Percentiles rank a stretch among this genome's conserved stretches.
Evolutionary conservation across 495 filamentous ascomycete genomes (phyloP).

Genomic region (Cercophora samala): DNA sequence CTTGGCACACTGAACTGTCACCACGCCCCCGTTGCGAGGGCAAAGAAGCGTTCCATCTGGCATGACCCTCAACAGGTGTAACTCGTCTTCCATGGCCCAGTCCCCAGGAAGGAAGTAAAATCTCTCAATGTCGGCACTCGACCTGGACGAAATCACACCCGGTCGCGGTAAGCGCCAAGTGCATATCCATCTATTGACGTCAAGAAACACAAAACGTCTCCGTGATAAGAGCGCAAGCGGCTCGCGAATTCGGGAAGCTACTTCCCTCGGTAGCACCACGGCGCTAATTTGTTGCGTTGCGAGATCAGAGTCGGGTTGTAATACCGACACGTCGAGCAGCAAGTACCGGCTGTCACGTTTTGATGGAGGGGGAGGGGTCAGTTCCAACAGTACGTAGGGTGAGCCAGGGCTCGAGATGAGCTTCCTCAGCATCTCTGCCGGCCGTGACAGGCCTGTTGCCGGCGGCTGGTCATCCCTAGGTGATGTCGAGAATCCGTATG

Average conservation of each 20-base stretch:
- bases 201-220: not conserved
- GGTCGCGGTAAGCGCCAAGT: not conserved
- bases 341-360: not conserved
- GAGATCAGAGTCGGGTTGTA: not conserved
- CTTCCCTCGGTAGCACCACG: not conserved
- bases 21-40: not conserved
- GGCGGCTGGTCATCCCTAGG: not conserved
- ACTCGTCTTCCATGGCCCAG: not conserved
- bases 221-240: not conserved
- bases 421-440: not conserved
- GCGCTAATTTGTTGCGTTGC: not conserved
- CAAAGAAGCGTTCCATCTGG: not conserved
- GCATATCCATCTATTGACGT: slow-evolving; percentile 2
- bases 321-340: not conserved
- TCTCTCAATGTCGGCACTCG: not conserved
- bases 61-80: not conserved
- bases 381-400: not conserved
- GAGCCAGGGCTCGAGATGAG: not conserved
- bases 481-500: not conserved
- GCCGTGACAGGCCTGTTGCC: not conserved
- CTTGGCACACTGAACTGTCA: slow-evolving; percentile 1
- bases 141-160: no score
- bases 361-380: not conserved
- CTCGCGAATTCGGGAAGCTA: not conserved
- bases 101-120: not conserved